Evolutionary conservation across 2,329 filamentous ascomycete species (phyloP), one percentile per base, ranked within the genome.

Genomic region (Talaromyces sp.): DNA sequence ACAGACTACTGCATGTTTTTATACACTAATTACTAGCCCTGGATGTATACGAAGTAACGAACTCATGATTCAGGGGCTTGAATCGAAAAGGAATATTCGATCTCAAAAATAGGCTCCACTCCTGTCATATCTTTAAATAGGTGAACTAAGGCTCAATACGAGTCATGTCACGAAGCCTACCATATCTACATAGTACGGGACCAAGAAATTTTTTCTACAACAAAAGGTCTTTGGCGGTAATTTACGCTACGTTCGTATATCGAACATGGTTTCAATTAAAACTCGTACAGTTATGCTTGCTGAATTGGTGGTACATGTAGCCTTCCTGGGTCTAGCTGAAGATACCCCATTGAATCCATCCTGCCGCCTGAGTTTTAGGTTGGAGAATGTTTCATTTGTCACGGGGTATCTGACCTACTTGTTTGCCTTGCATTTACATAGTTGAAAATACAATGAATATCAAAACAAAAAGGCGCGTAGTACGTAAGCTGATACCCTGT

Each of bases 71-170:
- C 27, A 31, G 27, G 49, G 49, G 49, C 49, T 1, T 33, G 16
- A 33, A 52, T 31, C 3, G 14, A 31, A 52, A 52, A 52, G 8
- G 16, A 33, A 31, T 52, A 52, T 31, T 16, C 49, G 49, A 52
- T 33, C 49, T 33, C 16, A 33, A 45, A 24, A 60, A 11, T 22
- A 6, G 24, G 35, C 14, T 19, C 47, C 60, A 54, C 60, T 19
- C 47, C 60, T 62, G 60, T 54, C 60, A 62, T 62, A 43, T 54
- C 54, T 35, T 22, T 19, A 7, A 39, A 49, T 50, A 50, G 50
- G 60, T 10, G 13, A 19, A 9, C n/a, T 41, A 22, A 39, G 22
- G 33, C 19, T 56, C 9, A n/a, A 37, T 56, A 37, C 33, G 52
- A 39, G 33, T 56, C 52, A 37, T 56, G 52, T 24, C 6, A 10